phyloP scores from a whole-genome alignment of 2,329 filamentous ascomycete genomes.

The Diaporthe longicolla region DNA sequence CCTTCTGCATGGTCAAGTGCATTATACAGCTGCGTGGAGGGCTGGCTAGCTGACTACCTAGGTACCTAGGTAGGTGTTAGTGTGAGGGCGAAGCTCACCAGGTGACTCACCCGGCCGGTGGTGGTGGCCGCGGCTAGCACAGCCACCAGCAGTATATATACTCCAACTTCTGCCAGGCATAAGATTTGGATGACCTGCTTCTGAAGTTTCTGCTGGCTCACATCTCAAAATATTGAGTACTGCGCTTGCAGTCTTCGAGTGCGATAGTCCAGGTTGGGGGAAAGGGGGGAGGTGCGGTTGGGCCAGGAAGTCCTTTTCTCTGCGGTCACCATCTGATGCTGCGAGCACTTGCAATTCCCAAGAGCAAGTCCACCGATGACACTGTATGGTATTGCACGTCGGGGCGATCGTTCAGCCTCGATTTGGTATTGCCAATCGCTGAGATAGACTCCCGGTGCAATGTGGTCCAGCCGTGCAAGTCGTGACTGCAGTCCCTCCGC shows the following conservation, averaged over 20 bases:
- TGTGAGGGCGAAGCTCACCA: background rate
- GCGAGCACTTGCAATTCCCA: background rate
- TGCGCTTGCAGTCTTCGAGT: background rate
- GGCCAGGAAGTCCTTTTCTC: too few species aligned
- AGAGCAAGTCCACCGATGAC: background rate
- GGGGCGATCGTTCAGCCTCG: background rate
- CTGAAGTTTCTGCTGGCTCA: too few species aligned
- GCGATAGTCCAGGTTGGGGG: too few species aligned
- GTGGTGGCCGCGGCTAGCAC: background rate
- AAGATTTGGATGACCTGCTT: background rate
- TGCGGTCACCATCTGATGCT: background rate
- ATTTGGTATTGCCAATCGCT: too few species aligned
- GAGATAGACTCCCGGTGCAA: background rate
- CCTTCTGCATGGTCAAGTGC: background rate
- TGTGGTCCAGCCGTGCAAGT: background rate
- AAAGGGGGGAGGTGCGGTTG: background rate
- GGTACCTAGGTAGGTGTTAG: too few species aligned
- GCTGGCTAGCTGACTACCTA: too few species aligned
- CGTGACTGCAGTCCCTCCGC: background rate
- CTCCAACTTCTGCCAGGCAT: background rate
- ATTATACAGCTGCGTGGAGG: too few species aligned
- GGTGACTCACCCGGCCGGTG: conserved; percentile 22
- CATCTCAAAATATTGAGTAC: background rate
- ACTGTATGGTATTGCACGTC: background rate
- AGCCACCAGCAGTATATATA: conserved; percentile 3